These are phyloP conservation scores for Fraxinus floribunda DNA, from an alignment of 305 asterid genomes.

Conservation along the genomic window DNA sequence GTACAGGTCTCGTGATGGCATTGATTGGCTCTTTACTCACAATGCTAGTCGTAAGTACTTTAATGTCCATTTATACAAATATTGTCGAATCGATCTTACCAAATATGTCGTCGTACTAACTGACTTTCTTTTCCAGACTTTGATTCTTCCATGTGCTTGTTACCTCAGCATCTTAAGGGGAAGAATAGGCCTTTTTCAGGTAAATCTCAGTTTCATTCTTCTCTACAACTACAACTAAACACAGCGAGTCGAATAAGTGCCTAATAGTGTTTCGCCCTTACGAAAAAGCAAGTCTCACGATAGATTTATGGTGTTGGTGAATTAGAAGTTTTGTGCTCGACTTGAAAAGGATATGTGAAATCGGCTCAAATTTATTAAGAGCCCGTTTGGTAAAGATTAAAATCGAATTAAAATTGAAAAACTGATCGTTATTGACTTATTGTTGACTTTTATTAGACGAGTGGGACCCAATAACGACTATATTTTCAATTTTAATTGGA, in stretches of 20 bases:
- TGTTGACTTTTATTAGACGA: too few relatives aligned
- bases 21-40: conserved; percentile 84
- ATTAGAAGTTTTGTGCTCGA: background rate
- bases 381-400: too few relatives aligned
- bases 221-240: too few relatives aligned
- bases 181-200: conserved; percentile 55
- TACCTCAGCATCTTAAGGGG: conserved; percentile 77
- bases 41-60: conserved; percentile 80
- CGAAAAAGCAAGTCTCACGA: background rate
- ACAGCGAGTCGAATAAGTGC: background rate
- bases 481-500: too few relatives aligned
- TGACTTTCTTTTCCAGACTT: conserved; percentile 43
- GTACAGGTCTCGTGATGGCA: conserved; percentile 79
- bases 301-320: too few relatives aligned
- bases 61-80: background rate
- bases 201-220: conserved; percentile 15
- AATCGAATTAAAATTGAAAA: too few relatives aligned
- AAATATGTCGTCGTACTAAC: background rate
- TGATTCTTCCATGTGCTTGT: conserved; percentile 92
- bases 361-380: background rate
- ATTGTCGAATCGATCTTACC: background rate
- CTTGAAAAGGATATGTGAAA: background rate
- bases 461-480: too few relatives aligned
- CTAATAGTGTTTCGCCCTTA: background rate
- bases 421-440: too few relatives aligned